A percentile compares a stretch with the other conserved stretches of the same genome.
Conservation (phyloP, 169 alveolate genomes). For the Cryptosporidium viatorum region DNA sequence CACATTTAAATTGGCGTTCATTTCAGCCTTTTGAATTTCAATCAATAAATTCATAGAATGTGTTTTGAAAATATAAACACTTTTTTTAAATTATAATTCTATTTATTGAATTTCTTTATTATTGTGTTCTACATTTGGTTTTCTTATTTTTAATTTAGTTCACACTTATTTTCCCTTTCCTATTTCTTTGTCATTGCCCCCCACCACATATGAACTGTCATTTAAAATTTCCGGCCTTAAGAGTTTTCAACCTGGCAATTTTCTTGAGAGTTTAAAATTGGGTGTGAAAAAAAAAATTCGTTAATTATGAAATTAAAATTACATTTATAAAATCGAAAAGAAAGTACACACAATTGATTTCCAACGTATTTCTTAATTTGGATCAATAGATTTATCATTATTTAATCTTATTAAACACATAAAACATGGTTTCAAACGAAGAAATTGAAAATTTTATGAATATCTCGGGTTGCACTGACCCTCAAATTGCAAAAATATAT, state of each 20-base stretch:
- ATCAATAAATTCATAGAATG: not conserved
- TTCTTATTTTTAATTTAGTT: too few relatives aligned
- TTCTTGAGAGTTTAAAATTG: not conserved
- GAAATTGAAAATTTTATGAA: slow-evolving; percentile 33
- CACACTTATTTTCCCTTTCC: too few relatives aligned
- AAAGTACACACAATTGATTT: not conserved
- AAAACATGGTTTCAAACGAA: slow-evolving; percentile 27
- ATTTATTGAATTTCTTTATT: not conserved
- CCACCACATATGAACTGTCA: too few relatives aligned
- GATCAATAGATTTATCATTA: not conserved
- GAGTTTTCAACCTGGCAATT: slow-evolving; percentile 29
- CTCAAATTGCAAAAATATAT: slow-evolving; percentile 25
- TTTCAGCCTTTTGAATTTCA: slow-evolving; percentile 44
- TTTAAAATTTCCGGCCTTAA: not conserved
- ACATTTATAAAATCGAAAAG: not conserved
- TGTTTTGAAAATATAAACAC: not conserved
- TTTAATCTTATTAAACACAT: not conserved
- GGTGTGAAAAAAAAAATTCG: not conserved
- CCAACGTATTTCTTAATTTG: not conserved
- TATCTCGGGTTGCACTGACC: slow-evolving; percentile 40
- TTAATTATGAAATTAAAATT: not conserved
- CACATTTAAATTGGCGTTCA: slow-evolving; percentile 30
- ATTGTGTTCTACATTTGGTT: too few relatives aligned
- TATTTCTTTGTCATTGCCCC: too few relatives aligned
- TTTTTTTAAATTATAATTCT: not conserved